A percentile compares a stretch with the other conserved stretches of the same genome.
These are phyloP conservation scores for Chaetomium strumarium DNA, from an alignment of 2,329 filamentous ascomycete genomes.

Conservation along the genomic window DNA sequence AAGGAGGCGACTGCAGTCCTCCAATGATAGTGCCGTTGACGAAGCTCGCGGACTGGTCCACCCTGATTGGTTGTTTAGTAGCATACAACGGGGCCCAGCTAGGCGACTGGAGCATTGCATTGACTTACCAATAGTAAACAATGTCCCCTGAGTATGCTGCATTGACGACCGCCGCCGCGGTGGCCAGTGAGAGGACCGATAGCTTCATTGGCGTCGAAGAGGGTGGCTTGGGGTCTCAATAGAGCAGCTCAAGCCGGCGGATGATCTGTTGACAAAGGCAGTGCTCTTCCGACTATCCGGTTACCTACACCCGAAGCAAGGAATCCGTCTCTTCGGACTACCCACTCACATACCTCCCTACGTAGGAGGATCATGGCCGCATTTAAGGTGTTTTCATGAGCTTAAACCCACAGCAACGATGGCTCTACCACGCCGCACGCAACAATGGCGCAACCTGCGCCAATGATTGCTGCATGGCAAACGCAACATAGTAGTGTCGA, in stretches of 20 bases:
- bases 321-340: too few species aligned
- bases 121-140: conserved; percentile 21
- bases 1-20: conserved; percentile 19
- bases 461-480: conserved; percentile 10
- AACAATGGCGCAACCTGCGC: conserved; percentile 15
- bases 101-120: background rate
- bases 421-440: background rate
- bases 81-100: background rate
- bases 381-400: background rate
- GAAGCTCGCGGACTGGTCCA: conserved; percentile 19
- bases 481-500: background rate
- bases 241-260: background rate
- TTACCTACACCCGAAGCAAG: too few species aligned
- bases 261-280: background rate
- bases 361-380: too few species aligned
- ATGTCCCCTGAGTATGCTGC: conserved; percentile 21
- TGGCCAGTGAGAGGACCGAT: conserved; percentile 5
- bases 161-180: conserved; percentile 10
- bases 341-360: too few species aligned
- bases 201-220: conserved; percentile 7
- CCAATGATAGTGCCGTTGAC: conserved; percentile 22
- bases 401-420: background rate
- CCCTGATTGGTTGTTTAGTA: conserved; percentile 14
- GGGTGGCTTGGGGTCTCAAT: background rate
- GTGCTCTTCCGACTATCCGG: too few species aligned